A percentile compares a stretch with the other conserved stretches of the same genome.
Conservation (phyloP, 805 yeast species). For the Candida dajiaensis region DNA sequence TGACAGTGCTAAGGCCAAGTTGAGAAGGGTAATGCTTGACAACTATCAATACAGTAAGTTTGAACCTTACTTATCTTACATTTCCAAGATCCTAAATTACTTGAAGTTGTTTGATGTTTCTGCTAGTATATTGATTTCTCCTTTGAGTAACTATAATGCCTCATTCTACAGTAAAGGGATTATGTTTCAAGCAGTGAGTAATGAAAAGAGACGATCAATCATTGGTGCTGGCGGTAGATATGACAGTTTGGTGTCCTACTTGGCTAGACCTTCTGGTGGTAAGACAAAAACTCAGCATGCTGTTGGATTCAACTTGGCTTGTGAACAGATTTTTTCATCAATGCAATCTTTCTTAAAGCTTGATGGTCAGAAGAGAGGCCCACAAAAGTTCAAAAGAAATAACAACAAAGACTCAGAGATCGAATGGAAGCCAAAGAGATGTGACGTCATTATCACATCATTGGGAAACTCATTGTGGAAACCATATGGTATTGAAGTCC, state of each 20-base stretch:
- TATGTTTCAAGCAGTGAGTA: slow-evolving; percentile 82
- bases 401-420: slow-evolving; percentile 29
- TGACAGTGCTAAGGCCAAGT: slow-evolving; percentile 52
- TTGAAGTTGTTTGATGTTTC: slow-evolving; percentile 55
- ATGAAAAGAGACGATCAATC: slow-evolving; percentile 42
- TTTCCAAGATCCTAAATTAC: slow-evolving; percentile 51
- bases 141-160: slow-evolving; percentile 78
- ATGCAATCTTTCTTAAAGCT: slow-evolving; percentile 43
- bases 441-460: slow-evolving; percentile 78
- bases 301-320: slow-evolving; percentile 83
- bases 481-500: slow-evolving; percentile 56
- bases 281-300: slow-evolving; percentile 43
- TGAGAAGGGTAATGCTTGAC: slow-evolving; percentile 69
- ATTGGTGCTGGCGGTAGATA: slow-evolving; percentile 95
- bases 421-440: slow-evolving; percentile 55
- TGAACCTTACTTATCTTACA: slow-evolving; percentile 55
- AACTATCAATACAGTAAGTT: slow-evolving; percentile 57
- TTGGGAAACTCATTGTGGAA: slow-evolving; percentile 50
- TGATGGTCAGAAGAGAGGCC: slow-evolving; percentile 21
- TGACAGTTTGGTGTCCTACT: slow-evolving; percentile 61
- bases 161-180: slow-evolving; percentile 74
- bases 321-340: slow-evolving; percentile 54
- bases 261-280: slow-evolving; percentile 50
- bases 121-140: slow-evolving; percentile 58
- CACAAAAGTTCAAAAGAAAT: slow-evolving; percentile 29